These are phyloP conservation scores for Thalassiosira exigua DNA, from an alignment of 352 stramenopile genomes.

Conservation along the genomic window DNA sequence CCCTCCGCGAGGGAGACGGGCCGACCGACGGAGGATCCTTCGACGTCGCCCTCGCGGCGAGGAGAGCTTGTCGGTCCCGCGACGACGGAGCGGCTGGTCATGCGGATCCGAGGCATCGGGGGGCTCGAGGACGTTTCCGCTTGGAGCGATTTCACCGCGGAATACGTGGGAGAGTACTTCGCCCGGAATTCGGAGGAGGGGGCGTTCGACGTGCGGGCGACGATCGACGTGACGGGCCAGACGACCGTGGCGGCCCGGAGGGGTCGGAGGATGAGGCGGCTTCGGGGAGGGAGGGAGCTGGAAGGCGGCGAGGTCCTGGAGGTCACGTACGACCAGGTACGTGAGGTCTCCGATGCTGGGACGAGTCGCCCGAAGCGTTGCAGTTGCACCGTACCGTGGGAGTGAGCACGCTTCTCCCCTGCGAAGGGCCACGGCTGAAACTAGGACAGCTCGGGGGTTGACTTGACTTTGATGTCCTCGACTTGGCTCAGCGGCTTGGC, in stretches of 20 bases:
- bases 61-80: neutral
- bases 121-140: neutral
- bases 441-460: no score
- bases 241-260: no score
- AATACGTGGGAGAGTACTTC: slow-evolving; percentile 1
- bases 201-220: neutral
- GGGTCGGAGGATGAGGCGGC: neutral
- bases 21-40: neutral
- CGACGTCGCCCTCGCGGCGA: neutral
- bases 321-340: neutral
- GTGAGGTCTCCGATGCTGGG: no score
- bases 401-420: no score
- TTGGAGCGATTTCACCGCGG: neutral
- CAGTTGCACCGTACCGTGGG: no score
- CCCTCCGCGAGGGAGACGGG: neutral
- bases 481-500: no score
- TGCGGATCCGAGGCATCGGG: neutral
- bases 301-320: neutral
- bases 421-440: no score
- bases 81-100: neutral
- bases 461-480: no score
- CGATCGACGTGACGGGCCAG: no score
- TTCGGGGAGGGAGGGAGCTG: neutral
- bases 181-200: neutral
- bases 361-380: no score